Percentiles rank a stretch among this genome's conserved stretches.
These are phyloP conservation scores for Rhododendron henanense DNA, from an alignment of 148 eudicot genomes.

Conservation along the genomic window DNA sequence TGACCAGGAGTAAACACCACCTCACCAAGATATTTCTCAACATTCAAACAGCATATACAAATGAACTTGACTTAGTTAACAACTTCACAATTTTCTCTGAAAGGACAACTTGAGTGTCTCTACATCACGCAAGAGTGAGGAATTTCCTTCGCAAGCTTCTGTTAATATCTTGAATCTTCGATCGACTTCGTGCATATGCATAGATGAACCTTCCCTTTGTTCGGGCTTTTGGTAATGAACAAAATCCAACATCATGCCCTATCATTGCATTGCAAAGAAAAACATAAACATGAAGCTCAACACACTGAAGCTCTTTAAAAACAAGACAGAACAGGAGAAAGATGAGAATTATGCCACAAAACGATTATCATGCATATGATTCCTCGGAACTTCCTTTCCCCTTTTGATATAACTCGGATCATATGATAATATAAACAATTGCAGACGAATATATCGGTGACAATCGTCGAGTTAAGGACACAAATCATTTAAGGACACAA, in stretches of 20 bases:
- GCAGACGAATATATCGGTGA: neutral
- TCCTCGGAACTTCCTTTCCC: conserved; percentile 2
- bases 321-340: neutral
- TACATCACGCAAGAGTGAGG: conserved; percentile 45
- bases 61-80: neutral
- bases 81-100: neutral
- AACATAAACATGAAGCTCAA: neutral
- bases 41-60: neutral
- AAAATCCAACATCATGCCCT: conserved; percentile 56
- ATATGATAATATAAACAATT: neutral
- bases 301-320: neutral
- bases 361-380: neutral
- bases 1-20: neutral
- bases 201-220: neutral
- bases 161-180: conserved; percentile 37
- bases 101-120: conserved; percentile 40
- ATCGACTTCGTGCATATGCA: conserved; percentile 14
- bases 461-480: too few relatives aligned
- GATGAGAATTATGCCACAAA: neutral
- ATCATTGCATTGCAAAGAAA: conserved; percentile 14
- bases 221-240: conserved; percentile 28
- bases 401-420: neutral
- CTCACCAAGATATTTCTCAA: neutral
- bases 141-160: conserved; percentile 63
- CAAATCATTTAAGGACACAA: too few relatives aligned